Percentiles rank a stretch among this genome's conserved stretches.
Conservation (phyloP, 2,329 filamentous ascomycete species). For the Colletotrichum sojae region DNA sequence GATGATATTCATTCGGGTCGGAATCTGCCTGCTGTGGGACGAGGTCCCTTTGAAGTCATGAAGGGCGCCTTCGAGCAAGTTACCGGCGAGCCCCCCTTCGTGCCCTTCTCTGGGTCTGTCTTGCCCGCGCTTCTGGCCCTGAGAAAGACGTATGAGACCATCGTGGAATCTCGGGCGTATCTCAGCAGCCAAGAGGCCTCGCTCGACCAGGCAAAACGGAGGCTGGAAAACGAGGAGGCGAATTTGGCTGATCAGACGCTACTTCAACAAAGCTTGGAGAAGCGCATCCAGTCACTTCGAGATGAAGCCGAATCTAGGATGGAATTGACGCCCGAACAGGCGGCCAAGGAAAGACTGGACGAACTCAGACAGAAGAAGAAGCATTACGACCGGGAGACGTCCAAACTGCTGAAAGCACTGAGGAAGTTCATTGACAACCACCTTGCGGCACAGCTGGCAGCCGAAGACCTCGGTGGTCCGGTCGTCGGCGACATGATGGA, state of each 20-base stretch:
- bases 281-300: slow-evolving; percentile 72
- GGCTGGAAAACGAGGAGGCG: slow-evolving; percentile 65
- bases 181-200: slow-evolving; percentile 61
- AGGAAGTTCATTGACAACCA: slow-evolving; percentile 79
- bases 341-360: slow-evolving; percentile 73
- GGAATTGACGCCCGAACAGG: slow-evolving; percentile 72
- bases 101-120: slow-evolving; percentile 77
- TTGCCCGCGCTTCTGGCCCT: slow-evolving; percentile 81
- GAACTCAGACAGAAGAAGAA: slow-evolving; percentile 72
- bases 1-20: slow-evolving; percentile 23
- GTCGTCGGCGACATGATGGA: slow-evolving; percentile 83
- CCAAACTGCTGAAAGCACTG: slow-evolving; percentile 73
- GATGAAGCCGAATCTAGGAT: slow-evolving; percentile 69
- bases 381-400: slow-evolving; percentile 73
- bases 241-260: slow-evolving; percentile 68
- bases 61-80: slow-evolving; percentile 77
- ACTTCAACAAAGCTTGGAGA: slow-evolving; percentile 66
- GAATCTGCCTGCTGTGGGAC: slow-evolving; percentile 24
- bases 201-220: slow-evolving; percentile 59
- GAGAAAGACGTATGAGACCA: slow-evolving; percentile 75
- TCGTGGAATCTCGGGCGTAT: slow-evolving; percentile 74
- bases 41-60: slow-evolving; percentile 62
- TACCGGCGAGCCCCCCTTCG: slow-evolving; percentile 71
- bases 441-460: slow-evolving; percentile 82
- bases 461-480: slow-evolving; percentile 86